phyloP scores from a whole-genome alignment of 2,329 filamentous ascomycete genomes.

The Whalleya microplaca region DNA sequence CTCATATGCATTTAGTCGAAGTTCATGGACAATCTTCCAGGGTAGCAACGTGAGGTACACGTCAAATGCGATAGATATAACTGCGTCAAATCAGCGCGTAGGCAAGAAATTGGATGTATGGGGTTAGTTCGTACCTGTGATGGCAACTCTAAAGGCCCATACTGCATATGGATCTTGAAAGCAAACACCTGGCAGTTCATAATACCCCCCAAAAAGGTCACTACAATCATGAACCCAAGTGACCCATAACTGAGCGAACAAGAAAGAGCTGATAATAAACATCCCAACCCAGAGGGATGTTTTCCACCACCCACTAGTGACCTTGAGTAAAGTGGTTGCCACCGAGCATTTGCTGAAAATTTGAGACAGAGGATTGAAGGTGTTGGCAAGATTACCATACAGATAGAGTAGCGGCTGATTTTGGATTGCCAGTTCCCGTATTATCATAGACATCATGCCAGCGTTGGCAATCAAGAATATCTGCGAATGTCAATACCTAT shows the following conservation, averaged over 20 bases:
- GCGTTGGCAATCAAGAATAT: conserved; percentile 15
- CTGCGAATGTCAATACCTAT: conserved; percentile 3
- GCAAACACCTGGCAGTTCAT: conserved; percentile 12
- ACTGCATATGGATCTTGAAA: conserved; percentile 8
- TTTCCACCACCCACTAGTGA: conserved; percentile 24
- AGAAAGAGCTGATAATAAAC: conserved; percentile 15
- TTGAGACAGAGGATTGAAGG: conserved; percentile 24
- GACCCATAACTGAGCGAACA: conserved; percentile 14
- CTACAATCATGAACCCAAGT: conserved; percentile 26
- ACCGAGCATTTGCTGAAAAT: conserved; percentile 25
- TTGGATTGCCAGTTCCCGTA: not conserved
- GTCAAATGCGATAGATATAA: conserved; percentile 22
- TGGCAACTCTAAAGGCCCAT: conserved; percentile 8
- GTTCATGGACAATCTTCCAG: conserved; percentile 23
- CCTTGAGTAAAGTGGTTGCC: conserved; percentile 17
- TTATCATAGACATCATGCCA: conserved; percentile 4
- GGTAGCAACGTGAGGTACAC: conserved; percentile 19
- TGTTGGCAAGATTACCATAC: conserved; percentile 18
- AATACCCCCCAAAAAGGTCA: conserved; percentile 3
- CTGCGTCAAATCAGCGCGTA: conserved; percentile 12
- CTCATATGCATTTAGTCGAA: conserved; percentile 22
- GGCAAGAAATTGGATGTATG: not conserved
- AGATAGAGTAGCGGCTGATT: not conserved
- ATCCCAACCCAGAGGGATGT: conserved; percentile 4
- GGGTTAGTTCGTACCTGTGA: conserved; percentile 15